Percentiles rank a stretch among this genome's conserved stretches.
These are phyloP conservation scores for Pichia sp. DNA, from an alignment of 1,139 yeast species.

Conservation along the genomic window DNA sequence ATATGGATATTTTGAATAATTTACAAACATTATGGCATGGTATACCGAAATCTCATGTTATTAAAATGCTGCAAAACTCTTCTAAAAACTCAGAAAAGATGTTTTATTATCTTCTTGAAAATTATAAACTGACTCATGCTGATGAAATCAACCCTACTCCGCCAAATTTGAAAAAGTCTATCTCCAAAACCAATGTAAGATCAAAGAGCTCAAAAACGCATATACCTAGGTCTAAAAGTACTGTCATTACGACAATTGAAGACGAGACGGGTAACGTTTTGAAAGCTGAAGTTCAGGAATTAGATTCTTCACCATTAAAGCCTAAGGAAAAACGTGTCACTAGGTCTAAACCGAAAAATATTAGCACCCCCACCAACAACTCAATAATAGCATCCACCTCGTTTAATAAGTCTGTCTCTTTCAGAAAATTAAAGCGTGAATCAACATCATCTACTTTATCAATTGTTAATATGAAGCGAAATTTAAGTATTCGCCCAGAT, in stretches of 20 bases:
- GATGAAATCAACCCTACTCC: neutral
- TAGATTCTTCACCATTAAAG: slow-evolving; percentile 9
- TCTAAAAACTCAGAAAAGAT: slow-evolving; percentile 70
- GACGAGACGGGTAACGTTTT: slow-evolving; percentile 30
- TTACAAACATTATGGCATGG: slow-evolving; percentile 72
- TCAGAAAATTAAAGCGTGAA: slow-evolving; percentile 18
- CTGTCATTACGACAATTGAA: slow-evolving; percentile 34
- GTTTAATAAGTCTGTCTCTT: slow-evolving; percentile 30
- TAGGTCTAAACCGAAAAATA: slow-evolving; percentile 4
- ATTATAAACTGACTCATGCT: slow-evolving; percentile 42
- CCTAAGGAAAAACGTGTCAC: slow-evolving; percentile 3
- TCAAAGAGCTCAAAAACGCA: neutral
- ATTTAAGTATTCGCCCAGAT: slow-evolving; percentile 9
- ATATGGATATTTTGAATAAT: slow-evolving; percentile 57
- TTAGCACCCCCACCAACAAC: slow-evolving; percentile 12
- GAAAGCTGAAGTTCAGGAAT: slow-evolving; percentile 17
- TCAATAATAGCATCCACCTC: slow-evolving; percentile 30
- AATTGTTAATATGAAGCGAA: slow-evolving; percentile 13
- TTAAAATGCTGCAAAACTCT: slow-evolving; percentile 41
- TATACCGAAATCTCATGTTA: slow-evolving; percentile 48
- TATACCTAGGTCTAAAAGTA: slow-evolving; percentile 31
- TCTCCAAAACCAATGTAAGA: slow-evolving; percentile 1
- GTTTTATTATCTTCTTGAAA: slow-evolving; percentile 56
- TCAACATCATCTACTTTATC: slow-evolving; percentile 13
- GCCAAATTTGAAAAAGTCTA: slow-evolving; percentile 8